phyloP scores from a whole-genome alignment of 2,329 filamentous ascomycete genomes.

The Neoscytalidium dimidiatum region DNA sequence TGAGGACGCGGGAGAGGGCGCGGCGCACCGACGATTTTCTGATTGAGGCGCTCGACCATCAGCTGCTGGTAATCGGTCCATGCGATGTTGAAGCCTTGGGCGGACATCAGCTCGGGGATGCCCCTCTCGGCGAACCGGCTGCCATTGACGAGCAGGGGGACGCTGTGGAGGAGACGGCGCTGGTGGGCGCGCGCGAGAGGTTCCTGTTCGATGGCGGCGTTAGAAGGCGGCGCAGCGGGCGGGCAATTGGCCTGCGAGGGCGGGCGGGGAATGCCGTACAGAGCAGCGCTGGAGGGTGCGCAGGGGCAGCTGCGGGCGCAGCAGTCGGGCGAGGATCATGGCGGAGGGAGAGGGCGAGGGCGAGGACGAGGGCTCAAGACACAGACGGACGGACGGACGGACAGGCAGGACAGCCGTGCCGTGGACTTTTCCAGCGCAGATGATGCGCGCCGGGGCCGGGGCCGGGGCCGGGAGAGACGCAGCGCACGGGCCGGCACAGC shows the following conservation, averaged over 20 bases:
- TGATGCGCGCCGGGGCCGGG: constrained; percentile 14
- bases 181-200: constrained; percentile 5
- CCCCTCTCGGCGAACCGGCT: constrained; percentile 51
- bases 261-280: constrained; percentile 6
- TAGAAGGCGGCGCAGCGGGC: background rate
- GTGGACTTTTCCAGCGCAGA: constrained; percentile 15
- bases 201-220: background rate
- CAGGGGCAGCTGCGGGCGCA: constrained; percentile 12
- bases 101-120: constrained; percentile 71
- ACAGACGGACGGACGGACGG: no score
- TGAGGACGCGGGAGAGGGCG: background rate
- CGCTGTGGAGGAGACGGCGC: constrained; percentile 39
- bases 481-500: background rate
- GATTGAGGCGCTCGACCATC: constrained; percentile 75
- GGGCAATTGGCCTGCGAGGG: constrained; percentile 5
- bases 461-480: no score
- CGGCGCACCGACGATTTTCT: constrained; percentile 67
- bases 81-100: constrained; percentile 69
- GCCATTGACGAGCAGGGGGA: constrained; percentile 46
- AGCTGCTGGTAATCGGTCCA: constrained; percentile 82
- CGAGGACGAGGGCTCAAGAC: no score
- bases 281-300: constrained; percentile 32
- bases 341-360: constrained; percentile 1
- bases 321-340: constrained; percentile 16
- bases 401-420: no score